Percentiles rank a stretch among this genome's conserved stretches.
These are phyloP conservation scores for Diutina mesorugosa DNA, from an alignment of 1,139 yeast genomes.

Conservation along the genomic window DNA sequence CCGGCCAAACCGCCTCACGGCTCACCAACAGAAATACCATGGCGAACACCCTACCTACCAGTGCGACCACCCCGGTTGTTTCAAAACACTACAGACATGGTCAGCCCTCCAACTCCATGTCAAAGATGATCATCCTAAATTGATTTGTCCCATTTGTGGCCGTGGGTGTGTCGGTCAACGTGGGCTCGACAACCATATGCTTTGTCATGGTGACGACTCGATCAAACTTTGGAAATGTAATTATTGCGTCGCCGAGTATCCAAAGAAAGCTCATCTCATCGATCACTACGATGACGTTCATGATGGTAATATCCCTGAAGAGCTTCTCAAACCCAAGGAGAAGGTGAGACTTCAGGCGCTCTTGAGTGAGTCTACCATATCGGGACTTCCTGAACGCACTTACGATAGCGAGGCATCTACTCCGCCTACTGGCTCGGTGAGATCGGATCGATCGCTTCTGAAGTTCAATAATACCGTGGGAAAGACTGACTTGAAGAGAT, in stretches of 20 bases:
- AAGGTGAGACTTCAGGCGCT: conserved; percentile 2
- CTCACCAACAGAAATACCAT: conserved; percentile 51
- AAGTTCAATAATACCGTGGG: conserved; percentile 11
- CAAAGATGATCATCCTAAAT: conserved; percentile 60
- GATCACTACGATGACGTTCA: conserved; percentile 32
- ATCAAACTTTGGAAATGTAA: conserved; percentile 54
- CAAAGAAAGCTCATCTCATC: conserved; percentile 22
- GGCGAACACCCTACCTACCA: conserved; percentile 41
- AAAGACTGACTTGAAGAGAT: conserved; percentile 13
- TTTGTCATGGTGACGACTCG: conserved; percentile 36
- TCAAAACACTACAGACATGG: conserved; percentile 57
- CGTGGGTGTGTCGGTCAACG: conserved; percentile 63
- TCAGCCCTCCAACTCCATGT: conserved; percentile 62
- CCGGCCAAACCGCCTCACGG: conserved; percentile 48
- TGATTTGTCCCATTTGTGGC: conserved; percentile 55
- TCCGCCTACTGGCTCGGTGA: conserved; percentile 14
- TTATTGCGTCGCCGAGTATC: conserved; percentile 28
- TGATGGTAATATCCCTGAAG: conserved; percentile 23
- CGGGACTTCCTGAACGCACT: conserved; percentile 2
- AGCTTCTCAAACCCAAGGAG: not conserved
- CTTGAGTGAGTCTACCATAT: conserved; percentile 9
- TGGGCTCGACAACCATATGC: conserved; percentile 64
- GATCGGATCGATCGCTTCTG: conserved; percentile 12
- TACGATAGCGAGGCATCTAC: conserved; percentile 9
- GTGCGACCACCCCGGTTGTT: conserved; percentile 53